Conservation (phyloP, 257 asterid genomes). For the Jaltomata sinuosa region DNA sequence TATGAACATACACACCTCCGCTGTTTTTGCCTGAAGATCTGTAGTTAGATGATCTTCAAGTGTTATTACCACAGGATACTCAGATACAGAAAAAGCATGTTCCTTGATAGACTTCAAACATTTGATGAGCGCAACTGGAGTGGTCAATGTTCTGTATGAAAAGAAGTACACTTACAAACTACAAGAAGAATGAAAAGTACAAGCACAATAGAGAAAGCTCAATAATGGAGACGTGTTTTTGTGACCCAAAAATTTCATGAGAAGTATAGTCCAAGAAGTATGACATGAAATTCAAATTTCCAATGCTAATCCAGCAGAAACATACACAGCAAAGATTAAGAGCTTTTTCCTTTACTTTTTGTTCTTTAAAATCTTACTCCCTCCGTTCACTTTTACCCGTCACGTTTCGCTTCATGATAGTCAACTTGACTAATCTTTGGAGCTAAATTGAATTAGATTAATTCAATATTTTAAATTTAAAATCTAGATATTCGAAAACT, state of each 20-base stretch:
- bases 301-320: background rate
- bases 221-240: background rate
- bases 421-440: no score
- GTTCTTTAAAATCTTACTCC: background rate
- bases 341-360: background rate
- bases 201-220: background rate
- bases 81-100: constrained; percentile 7
- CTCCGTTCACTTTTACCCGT: no score
- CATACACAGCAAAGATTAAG: background rate
- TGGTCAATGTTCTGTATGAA: background rate
- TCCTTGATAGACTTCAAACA: constrained; percentile 5
- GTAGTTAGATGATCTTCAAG: constrained; percentile 13
- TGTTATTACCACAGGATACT: constrained; percentile 10
- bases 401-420: no score
- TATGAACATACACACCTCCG: background rate
- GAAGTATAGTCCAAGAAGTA: background rate
- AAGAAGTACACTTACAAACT: background rate
- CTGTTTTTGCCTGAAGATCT: background rate
- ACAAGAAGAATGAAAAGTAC: background rate
- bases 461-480: no score
- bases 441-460: no score
- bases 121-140: constrained; percentile 9
- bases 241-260: background rate
- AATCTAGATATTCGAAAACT: no score
- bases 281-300: background rate